phyloP scores from a whole-genome alignment of 1,284 basidiomycete genomes.

The Cystobasidium pallidum region DNA sequence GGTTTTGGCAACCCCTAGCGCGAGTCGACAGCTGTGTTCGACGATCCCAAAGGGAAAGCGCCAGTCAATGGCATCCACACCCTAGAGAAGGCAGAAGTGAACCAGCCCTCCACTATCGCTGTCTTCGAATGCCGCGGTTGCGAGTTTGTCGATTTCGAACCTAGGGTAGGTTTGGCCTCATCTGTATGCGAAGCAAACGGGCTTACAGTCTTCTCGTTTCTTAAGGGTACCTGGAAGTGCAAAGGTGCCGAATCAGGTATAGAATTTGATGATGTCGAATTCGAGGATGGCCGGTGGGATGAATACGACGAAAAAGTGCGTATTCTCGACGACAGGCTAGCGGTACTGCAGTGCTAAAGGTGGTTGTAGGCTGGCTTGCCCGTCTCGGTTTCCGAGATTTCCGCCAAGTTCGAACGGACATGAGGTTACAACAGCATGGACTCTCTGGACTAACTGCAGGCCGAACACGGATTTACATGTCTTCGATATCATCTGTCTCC shows the following conservation, averaged over 20 bases:
- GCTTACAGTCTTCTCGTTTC: background rate
- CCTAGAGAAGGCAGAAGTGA: constrained; percentile 34
- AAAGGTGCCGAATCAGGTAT: constrained; percentile 44
- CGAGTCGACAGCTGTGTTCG: constrained; percentile 34
- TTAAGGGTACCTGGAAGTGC: constrained; percentile 41
- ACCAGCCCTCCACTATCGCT: constrained; percentile 26
- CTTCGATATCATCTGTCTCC: constrained; percentile 18
- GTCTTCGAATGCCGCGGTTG: constrained; percentile 46
- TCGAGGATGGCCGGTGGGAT: constrained; percentile 44
- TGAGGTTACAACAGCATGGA: constrained; percentile 13
- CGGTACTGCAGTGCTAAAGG: background rate
- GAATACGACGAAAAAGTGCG: constrained; percentile 45
- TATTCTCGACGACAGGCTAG: background rate
- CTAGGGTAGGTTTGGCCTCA: constrained; percentile 12
- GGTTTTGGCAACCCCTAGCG: constrained; percentile 18
- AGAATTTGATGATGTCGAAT: constrained; percentile 41
- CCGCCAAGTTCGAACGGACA: constrained; percentile 33
- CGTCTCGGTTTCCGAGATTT: constrained; percentile 41
- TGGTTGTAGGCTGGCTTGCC: constrained; percentile 32
- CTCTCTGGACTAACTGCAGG: background rate
- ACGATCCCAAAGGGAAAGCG: constrained; percentile 41
- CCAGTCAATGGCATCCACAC: constrained; percentile 33
- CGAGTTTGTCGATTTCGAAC: constrained; percentile 44
- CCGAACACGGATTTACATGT: background rate
- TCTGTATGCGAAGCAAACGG: background rate